Percentiles rank a stretch among this genome's conserved stretches.
These are phyloP conservation scores for Botrytis porri DNA, from an alignment of 2,329 filamentous ascomycete species.

Conservation along the genomic window DNA sequence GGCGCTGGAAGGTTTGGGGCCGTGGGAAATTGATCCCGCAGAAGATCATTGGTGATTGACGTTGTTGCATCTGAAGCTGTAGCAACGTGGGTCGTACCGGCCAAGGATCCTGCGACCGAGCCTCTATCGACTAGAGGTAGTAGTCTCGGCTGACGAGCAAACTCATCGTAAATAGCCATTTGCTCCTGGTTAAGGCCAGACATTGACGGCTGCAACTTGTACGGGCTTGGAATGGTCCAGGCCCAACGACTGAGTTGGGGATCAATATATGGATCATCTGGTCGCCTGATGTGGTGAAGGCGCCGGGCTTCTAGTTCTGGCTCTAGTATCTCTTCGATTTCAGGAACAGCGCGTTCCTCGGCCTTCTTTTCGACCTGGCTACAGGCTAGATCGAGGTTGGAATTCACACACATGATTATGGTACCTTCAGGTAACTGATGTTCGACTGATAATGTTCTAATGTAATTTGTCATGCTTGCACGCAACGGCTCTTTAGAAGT, in stretches of 20 bases:
- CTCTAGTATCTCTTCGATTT: constrained; percentile 93
- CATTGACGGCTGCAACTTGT: constrained; percentile 70
- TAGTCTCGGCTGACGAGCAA: constrained; percentile 77
- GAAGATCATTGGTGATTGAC: constrained; percentile 60
- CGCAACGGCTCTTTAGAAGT: constrained; percentile 96
- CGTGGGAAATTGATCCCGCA: constrained; percentile 59
- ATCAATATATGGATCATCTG: constrained; percentile 82
- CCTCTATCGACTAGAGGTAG: constrained; percentile 31
- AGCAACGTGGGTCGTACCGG: constrained; percentile 54
- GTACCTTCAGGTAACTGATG: constrained; percentile 87
- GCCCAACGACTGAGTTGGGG: constrained; percentile 84
- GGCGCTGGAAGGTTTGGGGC: constrained; percentile 58
- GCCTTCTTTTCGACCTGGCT: constrained; percentile 93
- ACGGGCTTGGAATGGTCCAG: constrained; percentile 89
- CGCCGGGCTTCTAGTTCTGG: constrained; percentile 74
- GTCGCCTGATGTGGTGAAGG: constrained; percentile 69
- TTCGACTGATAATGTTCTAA: constrained; percentile 66
- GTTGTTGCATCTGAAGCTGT: constrained; percentile 60
- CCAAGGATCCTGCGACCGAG: constrained; percentile 41
- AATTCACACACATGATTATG: constrained; percentile 98
- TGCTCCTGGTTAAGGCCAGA: constrained; percentile 86
- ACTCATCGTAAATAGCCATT: constrained; percentile 94
- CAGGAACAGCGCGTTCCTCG: constrained; percentile 85
- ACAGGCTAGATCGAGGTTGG: constrained; percentile 91
- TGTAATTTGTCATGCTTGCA: constrained; percentile 96